phyloP scores from a whole-genome alignment of 148 eudicot genomes.

The Chenopodium suecicum region DNA sequence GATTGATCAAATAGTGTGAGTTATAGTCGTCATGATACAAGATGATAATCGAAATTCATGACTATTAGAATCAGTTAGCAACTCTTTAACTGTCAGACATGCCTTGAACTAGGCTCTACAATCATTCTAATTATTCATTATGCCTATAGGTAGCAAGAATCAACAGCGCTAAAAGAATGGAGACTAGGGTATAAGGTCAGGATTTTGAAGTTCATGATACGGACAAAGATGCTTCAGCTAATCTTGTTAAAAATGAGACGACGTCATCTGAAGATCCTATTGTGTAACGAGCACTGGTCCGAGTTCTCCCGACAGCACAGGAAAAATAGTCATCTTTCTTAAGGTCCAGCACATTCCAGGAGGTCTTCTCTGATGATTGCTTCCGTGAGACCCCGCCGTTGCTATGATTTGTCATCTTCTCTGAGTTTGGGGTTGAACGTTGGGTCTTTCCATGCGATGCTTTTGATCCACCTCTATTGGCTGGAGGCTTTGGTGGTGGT shows the following conservation, averaged over 20 bases:
- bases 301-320: constrained; percentile 80
- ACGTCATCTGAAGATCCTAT: constrained; percentile 78
- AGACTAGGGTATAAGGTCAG: background rate
- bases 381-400: constrained; percentile 35
- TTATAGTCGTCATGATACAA: too few species aligned
- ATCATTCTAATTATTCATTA: background rate
- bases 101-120: background rate
- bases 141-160: constrained; percentile 9
- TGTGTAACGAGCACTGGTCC: constrained; percentile 81
- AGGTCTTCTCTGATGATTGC: constrained; percentile 47
- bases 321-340: constrained; percentile 92
- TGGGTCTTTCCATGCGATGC: constrained; percentile 42
- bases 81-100: background rate
- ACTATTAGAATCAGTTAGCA: background rate
- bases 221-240: constrained; percentile 45
- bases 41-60: background rate
- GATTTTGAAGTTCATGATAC: background rate
- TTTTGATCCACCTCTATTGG: constrained; percentile 49
- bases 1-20: too few species aligned
- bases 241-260: constrained; percentile 55
- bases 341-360: constrained; percentile 88
- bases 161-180: constrained; percentile 17
- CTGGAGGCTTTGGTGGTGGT: constrained; percentile 48
- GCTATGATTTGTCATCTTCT: constrained; percentile 37
- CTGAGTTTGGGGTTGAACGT: constrained; percentile 41